Conservation (phyloP, 192 early-diverging fungal genomes). For the Endogone sp. region DNA sequence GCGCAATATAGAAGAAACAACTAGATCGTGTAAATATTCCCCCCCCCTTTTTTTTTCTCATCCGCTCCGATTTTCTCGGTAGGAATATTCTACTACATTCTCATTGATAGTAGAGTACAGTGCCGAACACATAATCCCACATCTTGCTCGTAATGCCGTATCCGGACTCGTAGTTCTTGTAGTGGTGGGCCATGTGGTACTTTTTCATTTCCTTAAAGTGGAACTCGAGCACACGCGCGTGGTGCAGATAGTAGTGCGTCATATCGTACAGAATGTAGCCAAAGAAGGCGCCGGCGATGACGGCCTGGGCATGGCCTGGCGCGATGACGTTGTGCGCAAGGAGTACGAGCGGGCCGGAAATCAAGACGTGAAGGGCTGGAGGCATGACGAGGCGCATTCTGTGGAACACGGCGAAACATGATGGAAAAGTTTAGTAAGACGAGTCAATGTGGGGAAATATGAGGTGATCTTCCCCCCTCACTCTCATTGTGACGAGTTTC, state of each 20-base stretch:
- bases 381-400: constrained; percentile 96
- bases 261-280: constrained; percentile 93
- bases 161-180: constrained; percentile 82
- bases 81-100: no score
- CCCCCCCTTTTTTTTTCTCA: no score
- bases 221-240: constrained; percentile 67
- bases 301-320: constrained; percentile 56
- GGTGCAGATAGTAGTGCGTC: constrained; percentile 94
- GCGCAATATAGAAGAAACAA: no score
- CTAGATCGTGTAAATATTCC: no score
- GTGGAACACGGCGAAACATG: not conserved
- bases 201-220: constrained; percentile 87
- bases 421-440: not conserved
- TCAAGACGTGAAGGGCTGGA: constrained; percentile 69
- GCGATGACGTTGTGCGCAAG: constrained; percentile 57
- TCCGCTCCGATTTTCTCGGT: no score
- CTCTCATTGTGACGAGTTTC: not conserved
- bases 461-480: not conserved
- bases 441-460: not conserved
- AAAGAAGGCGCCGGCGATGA: constrained; percentile 67
- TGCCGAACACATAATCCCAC: constrained; percentile 84
- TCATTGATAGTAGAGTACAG: constrained; percentile 44
- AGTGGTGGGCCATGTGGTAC: constrained; percentile 95
- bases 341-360: constrained; percentile 61
- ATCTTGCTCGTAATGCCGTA: constrained; percentile 90